phyloP scores from a whole-genome alignment of 2,329 filamentous ascomycete genomes.

The Epichloe hybrida region DNA sequence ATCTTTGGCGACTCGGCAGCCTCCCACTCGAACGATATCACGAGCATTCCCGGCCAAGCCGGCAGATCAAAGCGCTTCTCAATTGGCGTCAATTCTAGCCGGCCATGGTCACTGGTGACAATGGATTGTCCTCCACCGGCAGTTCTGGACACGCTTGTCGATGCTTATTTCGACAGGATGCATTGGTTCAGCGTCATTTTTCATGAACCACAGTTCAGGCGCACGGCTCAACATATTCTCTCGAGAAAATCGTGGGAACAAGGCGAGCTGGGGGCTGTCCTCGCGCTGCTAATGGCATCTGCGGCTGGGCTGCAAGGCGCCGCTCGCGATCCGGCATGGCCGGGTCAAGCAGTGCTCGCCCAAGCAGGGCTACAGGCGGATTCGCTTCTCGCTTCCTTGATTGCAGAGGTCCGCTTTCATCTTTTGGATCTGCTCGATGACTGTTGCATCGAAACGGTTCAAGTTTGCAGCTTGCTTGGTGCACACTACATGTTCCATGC shows the following conservation, averaged over 20 bases:
- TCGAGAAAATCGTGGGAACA: slow-evolving; percentile 7
- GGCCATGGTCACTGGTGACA: slow-evolving; percentile 1
- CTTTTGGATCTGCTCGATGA: slow-evolving; percentile 3
- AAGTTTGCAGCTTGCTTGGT: slow-evolving; percentile 3
- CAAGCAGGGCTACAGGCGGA: neutral
- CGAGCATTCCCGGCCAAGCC: slow-evolving; percentile 1
- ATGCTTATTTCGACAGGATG: slow-evolving; percentile 10
- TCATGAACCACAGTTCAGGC: slow-evolving; percentile 10
- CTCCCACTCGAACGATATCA: neutral
- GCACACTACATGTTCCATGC: slow-evolving; percentile 3
- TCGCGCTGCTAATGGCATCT: slow-evolving; percentile 6
- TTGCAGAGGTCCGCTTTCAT: slow-evolving; percentile 1
- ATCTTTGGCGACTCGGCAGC: slow-evolving; percentile 2
- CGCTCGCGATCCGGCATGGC: slow-evolving; percentile 8
- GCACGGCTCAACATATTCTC: neutral
- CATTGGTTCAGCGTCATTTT: slow-evolving; percentile 12
- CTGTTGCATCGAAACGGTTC: slow-evolving; percentile 3
- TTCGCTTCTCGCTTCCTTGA: neutral
- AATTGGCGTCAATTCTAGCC: neutral
- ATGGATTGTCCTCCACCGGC: neutral
- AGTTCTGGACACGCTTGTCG: slow-evolving; percentile 2
- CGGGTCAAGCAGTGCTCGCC: slow-evolving; percentile 7
- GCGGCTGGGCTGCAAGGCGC: slow-evolving; percentile 8
- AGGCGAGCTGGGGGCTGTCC: slow-evolving; percentile 6
- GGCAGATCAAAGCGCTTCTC: neutral